These are phyloP conservation scores for Fonsecaea erecta DNA, from an alignment of 2,329 filamentous ascomycete genomes.

Conservation along the genomic window DNA sequence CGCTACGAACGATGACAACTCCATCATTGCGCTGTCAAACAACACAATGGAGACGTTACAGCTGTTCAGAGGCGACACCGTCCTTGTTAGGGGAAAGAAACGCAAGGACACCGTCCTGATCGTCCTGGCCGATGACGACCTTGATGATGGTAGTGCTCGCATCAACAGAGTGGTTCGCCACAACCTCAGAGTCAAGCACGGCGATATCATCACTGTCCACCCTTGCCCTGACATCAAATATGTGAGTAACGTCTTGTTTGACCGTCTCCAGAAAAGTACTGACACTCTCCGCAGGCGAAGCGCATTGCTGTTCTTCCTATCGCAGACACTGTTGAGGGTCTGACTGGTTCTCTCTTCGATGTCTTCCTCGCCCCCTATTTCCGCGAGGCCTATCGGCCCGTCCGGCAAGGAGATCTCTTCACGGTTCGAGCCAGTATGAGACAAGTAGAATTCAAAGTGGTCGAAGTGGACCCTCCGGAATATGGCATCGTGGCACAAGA, in stretches of 20 bases:
- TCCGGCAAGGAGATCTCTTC: slow-evolving; percentile 96
- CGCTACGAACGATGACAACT: slow-evolving; percentile 99
- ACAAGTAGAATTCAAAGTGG: slow-evolving; percentile 99
- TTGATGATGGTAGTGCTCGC: slow-evolving; percentile 94
- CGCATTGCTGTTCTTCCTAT: slow-evolving; percentile 98
- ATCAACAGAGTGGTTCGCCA: slow-evolving; percentile 99
- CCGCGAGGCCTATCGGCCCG: slow-evolving; percentile 96
- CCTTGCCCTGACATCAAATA: slow-evolving; percentile 99
- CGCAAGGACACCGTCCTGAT: slow-evolving; percentile 98
- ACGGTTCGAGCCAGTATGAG: slow-evolving; percentile 97
- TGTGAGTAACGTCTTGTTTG: slow-evolving; percentile 62
- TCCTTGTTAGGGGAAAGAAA: slow-evolving; percentile 99
- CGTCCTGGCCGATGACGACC: slow-evolving; percentile 94
- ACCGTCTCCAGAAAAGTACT: background rate
- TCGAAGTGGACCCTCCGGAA: slow-evolving; percentile 97
- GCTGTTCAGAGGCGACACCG: slow-evolving; percentile 97
- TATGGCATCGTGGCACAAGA: slow-evolving; percentile 99
- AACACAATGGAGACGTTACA: slow-evolving; percentile 98
- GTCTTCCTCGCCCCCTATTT: slow-evolving; percentile 99
- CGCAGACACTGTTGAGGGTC: slow-evolving; percentile 95
- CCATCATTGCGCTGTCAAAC: slow-evolving; percentile 96
- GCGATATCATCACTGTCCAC: slow-evolving; percentile 96
- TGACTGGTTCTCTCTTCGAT: slow-evolving; percentile 97
- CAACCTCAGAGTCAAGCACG: slow-evolving; percentile 97
- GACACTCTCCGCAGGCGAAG: slow-evolving; percentile 71